Evolutionary conservation across 176 grass and related monocot genomes (phyloP), one percentile per base, ranked within the genome.

Genomic region (Ananas comosus): DNA sequence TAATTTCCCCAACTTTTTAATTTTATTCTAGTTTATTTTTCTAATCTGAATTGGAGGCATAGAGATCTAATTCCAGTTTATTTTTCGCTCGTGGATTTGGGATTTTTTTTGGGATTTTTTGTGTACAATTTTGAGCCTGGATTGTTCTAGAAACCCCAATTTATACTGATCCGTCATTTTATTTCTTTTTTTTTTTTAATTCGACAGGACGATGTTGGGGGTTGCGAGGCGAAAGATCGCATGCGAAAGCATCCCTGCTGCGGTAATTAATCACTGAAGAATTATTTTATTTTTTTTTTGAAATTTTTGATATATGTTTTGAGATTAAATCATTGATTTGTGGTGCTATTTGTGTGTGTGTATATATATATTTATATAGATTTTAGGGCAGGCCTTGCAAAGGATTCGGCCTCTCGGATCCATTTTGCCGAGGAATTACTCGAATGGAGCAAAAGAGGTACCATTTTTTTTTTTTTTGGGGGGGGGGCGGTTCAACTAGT

Each of bases 391-490:
- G 76, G 72, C 80, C 51, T 53, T 90, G 74, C 76, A 79, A 49
- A 68, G 77, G 84, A 73, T 92, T 53, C 77, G 86, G 69, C 83
- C 86, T 10, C 74, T 75, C 1, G 51, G 74, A 57, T 70, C 88
- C 58, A 51, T 85, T 68, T 74, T 82, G 73, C 48, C 84, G 29
- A 81, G 74, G 80, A 81, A 66, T 48, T 97, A 75, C 53, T 83
- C 89, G 51, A 53, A 76, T 9, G 61, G 81, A 13, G 71, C 81
- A 49, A 97, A 90, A 81, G 86, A 97, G 89, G 93, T 92, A 22
- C 4, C 10, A 9, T 61, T 16, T 61, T 61, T 9, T 2, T 19
- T 59, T 3, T 59, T 61, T 19, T 61, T 61, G 12, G n/a, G n/a
- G n/a, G n/a, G n/a, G n/a, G n/a, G n/a, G n/a, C n/a, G n/a, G n/a